Base-by-base conservation (phyloP, 176 grass and related monocot species). In the Zea luxurians region DNA sequence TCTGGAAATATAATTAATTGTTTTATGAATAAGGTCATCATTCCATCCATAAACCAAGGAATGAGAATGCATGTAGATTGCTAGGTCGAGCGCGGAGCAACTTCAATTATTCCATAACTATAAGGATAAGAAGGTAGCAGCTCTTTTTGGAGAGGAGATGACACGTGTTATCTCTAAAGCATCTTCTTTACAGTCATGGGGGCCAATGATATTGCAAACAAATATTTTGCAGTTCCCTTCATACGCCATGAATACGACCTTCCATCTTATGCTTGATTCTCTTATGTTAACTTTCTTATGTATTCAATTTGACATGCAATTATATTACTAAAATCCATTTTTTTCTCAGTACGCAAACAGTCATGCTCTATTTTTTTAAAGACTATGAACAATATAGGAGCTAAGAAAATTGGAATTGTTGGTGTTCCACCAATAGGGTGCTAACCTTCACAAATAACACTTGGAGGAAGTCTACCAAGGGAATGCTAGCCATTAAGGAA, bases 341-440 rank as follows among this genome's bases (percentile, higher is more conserved):
- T 50, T 27, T 27, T 27, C 13, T 13, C 12, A 13, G 12, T 13
- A 49, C 3, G 13, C 48, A 13, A 49, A 13, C 11, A 4, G 4
- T 13, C 12, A 4, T 68, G 8, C 41, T 45, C 12, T 27, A n/a
- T 42, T 52, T 57, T 9, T 61, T 2, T 68, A 20, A 67, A 94
- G 88, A 73, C 70, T 82, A 17, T 94, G 50, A 66, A 81, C 54
- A 41, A 70, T 10, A 66, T 81, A 61, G 88, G 92, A 17, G 88
- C 92, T 10, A 80, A 76, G 70, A 82, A 20, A 17, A 88, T 94
- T 36, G 88, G 69, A 37, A 78, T 88, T 55, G 71, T 86, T 43
- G 91, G 91, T 5, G 42, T 91, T 55, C 91, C 91, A 66, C 86
- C 91, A 74, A 21, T 94, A 12, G 91, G 86, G 7, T 94, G 91